These are phyloP conservation scores for Coriaria nepalensis DNA, from an alignment of 306 rosid species.

Conservation along the genomic window DNA sequence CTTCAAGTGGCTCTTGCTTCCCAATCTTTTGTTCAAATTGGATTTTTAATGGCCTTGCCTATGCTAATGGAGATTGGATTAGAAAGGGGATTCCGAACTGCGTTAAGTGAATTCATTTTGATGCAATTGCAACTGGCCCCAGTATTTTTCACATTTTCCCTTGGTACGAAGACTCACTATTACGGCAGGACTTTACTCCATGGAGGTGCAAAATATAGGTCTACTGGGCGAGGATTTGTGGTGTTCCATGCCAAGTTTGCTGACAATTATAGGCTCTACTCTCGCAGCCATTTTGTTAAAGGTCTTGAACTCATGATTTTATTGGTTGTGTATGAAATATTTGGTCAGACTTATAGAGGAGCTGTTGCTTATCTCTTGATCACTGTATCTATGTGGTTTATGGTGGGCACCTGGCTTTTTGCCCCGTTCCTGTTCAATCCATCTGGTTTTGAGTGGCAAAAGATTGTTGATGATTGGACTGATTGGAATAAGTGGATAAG, in stretches of 20 bases:
- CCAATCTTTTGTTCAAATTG: conserved; percentile 94
- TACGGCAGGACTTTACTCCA: conserved; percentile 94
- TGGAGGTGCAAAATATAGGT: conserved; percentile 93
- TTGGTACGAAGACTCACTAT: conserved; percentile 94
- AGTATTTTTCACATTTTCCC: conserved; percentile 91
- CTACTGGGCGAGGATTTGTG: conserved; percentile 95
- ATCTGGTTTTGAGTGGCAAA: conserved; percentile 99
- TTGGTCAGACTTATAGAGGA: conserved; percentile 64
- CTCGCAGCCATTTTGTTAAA: conserved; percentile 97
- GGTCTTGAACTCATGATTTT: conserved; percentile 87
- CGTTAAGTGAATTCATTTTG: conserved; percentile 81
- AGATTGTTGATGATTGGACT: conserved; percentile 96
- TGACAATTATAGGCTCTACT: conserved; percentile 88
- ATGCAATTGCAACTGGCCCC: conserved; percentile 98
- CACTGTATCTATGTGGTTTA: conserved; percentile 89
- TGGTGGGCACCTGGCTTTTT: conserved; percentile 98
- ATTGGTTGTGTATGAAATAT: conserved; percentile 78
- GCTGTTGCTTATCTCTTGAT: conserved; percentile 78
- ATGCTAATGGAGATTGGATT: conserved; percentile 98
- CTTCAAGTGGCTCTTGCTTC: conserved; percentile 98
- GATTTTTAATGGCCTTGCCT: conserved; percentile 89
- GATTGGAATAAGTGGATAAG: conserved; percentile 99
- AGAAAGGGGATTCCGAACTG: conserved; percentile 94
- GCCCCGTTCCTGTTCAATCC: conserved; percentile 98
- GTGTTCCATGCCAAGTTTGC: conserved; percentile 99